Percentiles rank a stretch among this genome's conserved stretches.
phyloP scores from a whole-genome alignment of 73 alveolate species.

The Tetrahymena elliotti region DNA sequence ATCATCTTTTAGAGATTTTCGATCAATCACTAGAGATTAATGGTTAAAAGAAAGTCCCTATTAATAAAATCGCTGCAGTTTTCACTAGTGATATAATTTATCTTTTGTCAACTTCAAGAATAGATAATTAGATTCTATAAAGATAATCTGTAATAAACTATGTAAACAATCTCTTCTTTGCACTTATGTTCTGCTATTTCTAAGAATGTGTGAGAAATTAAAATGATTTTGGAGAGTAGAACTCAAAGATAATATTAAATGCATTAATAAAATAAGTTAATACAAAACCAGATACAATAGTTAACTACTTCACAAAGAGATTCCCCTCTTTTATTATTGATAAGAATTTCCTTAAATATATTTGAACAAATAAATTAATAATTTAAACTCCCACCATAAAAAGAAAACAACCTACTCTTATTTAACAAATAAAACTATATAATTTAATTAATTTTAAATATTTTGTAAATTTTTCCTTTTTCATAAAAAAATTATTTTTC shows the following conservation, averaged over 20 bases:
- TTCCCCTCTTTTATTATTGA: neutral
- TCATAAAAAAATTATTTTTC: too few relatives aligned
- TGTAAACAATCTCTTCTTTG: neutral
- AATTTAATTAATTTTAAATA: too few relatives aligned
- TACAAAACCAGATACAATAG: neutral
- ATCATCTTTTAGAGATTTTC: neutral
- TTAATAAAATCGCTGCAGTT: neutral
- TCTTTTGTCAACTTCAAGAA: neutral
- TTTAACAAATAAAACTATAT: too few relatives aligned
- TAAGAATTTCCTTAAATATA: neutral
- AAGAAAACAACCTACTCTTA: too few relatives aligned
- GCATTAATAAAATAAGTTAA: neutral
- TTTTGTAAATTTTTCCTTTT: too few relatives aligned
- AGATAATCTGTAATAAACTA: neutral
- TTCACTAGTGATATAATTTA: neutral
- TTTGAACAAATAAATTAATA: neutral
- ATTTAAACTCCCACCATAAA: too few relatives aligned
- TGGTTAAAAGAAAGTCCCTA: neutral
- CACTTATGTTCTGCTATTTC: neutral
- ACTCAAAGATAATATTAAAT: neutral
- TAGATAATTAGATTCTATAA: neutral
- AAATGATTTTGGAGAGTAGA: neutral
- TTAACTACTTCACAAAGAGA: neutral
- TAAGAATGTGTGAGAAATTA: neutral
- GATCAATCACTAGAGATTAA: neutral